phyloP scores from a whole-genome alignment of 2,329 filamentous ascomycete genomes.

The Penicillium sp. region DNA sequence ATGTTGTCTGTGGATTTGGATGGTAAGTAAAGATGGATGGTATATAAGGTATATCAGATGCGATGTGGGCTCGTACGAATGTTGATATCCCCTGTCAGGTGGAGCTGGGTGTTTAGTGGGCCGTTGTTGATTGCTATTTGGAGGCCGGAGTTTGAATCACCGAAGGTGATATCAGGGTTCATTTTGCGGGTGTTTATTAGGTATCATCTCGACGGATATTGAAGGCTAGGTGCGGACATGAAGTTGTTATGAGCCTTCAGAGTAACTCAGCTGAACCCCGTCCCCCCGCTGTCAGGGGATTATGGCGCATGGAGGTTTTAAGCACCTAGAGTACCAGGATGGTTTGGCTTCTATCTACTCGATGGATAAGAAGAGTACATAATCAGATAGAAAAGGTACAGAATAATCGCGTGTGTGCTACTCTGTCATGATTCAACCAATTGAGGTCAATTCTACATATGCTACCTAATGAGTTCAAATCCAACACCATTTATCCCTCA shows the following conservation, averaged over 20 bases:
- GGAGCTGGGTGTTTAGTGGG: background rate
- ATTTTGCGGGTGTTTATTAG: background rate
- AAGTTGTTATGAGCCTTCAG: background rate
- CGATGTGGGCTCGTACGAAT: background rate
- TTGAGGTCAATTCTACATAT: too few relatives aligned
- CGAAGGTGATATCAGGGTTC: background rate
- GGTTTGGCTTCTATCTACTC: too few relatives aligned
- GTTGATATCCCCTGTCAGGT: background rate
- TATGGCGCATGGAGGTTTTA: background rate
- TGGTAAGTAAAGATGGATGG: background rate
- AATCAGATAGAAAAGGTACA: too few relatives aligned
- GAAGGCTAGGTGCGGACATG: background rate
- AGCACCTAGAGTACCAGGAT: background rate
- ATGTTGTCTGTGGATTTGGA: background rate
- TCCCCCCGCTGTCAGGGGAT: background rate
- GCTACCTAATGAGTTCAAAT: background rate
- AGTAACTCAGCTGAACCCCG: background rate
- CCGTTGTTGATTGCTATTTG: background rate
- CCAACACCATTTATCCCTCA: background rate
- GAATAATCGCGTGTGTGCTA: too few relatives aligned
- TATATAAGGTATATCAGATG: background rate
- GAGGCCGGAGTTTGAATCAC: background rate
- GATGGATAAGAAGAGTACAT: background rate
- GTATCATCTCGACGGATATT: background rate
- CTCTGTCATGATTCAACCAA: too few relatives aligned